Percentiles rank a stretch among this genome's conserved stretches.
These are phyloP conservation scores for Erythrobasidium yunnanense DNA, from an alignment of 768 basidiomycete genomes.

Conservation along the genomic window DNA sequence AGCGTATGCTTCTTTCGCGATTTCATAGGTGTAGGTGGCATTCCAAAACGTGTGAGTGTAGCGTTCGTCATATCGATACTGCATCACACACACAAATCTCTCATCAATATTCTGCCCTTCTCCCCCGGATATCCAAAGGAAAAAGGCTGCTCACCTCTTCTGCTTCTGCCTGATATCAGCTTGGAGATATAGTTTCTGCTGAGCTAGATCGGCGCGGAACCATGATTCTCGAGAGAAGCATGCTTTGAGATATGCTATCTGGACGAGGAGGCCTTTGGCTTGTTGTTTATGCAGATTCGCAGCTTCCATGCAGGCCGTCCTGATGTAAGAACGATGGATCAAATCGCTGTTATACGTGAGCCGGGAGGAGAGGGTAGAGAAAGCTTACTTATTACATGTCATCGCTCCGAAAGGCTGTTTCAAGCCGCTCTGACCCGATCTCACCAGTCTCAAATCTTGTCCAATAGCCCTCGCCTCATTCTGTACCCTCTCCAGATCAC, in stretches of 20 bases:
- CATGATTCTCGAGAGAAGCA: conserved; percentile 75
- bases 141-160: conserved; percentile 25
- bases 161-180: conserved; percentile 44
- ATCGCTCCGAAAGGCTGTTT: not conserved
- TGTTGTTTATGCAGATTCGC: conserved; percentile 67
- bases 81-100: not conserved
- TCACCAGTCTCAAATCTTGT: conserved; percentile 52
- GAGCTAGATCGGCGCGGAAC: conserved; percentile 61
- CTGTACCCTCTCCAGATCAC: conserved; percentile 63
- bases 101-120: too few relatives aligned
- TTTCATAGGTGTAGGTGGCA: not conserved
- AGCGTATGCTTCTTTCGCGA: not conserved
- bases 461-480: conserved; percentile 68
- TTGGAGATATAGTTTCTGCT: conserved; percentile 82
- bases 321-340: not conserved
- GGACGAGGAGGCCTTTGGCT: conserved; percentile 78
- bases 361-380: not conserved
- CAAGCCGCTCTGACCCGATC: not conserved
- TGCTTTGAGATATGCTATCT: conserved; percentile 83
- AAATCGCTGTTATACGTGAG: not conserved
- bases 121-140: not conserved
- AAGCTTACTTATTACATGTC: not conserved
- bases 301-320: conserved; percentile 39
- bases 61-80: conserved; percentile 32
- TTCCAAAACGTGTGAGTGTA: conserved; percentile 26